Evolutionary conservation across 371 early-diverging fungal species (phyloP).

Genomic region (Apophysomyces variabilis): DNA sequence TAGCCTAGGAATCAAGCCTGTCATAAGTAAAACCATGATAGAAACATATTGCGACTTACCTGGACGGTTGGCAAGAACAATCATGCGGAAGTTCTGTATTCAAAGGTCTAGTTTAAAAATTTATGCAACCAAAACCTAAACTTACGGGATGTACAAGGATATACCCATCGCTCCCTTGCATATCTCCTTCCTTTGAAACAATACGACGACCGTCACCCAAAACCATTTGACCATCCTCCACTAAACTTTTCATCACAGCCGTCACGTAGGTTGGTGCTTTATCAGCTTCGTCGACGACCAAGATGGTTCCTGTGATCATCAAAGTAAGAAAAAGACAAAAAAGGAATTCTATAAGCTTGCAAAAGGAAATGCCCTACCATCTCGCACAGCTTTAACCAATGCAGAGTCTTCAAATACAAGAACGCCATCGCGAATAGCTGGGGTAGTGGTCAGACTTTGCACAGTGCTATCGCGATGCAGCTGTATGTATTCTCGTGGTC

Average conservation of each 20-base stretch:
- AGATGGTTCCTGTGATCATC: slow-evolving; percentile 57
- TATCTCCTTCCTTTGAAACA: slow-evolving; percentile 54
- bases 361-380: slow-evolving; percentile 32
- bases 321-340: slow-evolving; percentile 5
- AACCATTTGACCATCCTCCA: slow-evolving; percentile 89
- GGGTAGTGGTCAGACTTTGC: slow-evolving; percentile 78
- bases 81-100: slow-evolving; percentile 72
- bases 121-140: not conserved
- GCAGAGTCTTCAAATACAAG: slow-evolving; percentile 81
- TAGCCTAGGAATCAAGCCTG: slow-evolving; percentile 24
- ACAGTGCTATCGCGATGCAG: slow-evolving; percentile 87
- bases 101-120: not conserved
- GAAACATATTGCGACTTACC: slow-evolving; percentile 35
- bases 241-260: slow-evolving; percentile 76
- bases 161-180: slow-evolving; percentile 40
- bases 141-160: slow-evolving; percentile 67
- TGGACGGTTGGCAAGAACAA: slow-evolving; percentile 88
- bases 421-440: slow-evolving; percentile 76
- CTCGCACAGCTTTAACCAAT: slow-evolving; percentile 68
- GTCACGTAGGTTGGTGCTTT: slow-evolving; percentile 89
- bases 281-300: slow-evolving; percentile 89
- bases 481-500: slow-evolving; percentile 87
- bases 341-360: not conserved
- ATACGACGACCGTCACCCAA: slow-evolving; percentile 84
- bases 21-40: not conserved